These are phyloP conservation scores for Cryptococcus neoformans DNA, from an alignment of 1,284 basidiomycete species.

Conservation along the genomic window DNA sequence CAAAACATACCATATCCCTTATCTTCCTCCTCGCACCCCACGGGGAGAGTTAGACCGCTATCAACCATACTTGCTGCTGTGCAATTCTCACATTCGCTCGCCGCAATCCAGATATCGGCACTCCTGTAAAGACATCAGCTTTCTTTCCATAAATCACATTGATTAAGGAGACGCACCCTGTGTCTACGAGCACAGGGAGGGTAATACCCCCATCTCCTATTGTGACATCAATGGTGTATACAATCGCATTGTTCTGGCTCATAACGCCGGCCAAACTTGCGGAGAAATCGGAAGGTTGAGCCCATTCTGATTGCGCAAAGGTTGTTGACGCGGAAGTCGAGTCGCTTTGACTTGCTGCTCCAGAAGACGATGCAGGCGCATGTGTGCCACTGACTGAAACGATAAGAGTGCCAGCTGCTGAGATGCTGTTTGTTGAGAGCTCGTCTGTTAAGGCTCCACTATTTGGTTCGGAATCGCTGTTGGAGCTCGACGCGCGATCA, in stretches of 20 bases:
- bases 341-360: neutral
- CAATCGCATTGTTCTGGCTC: slow-evolving; percentile 4
- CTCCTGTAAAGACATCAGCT: slow-evolving; percentile 4
- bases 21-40: slow-evolving; percentile 1
- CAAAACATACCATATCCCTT: slow-evolving; percentile 7
- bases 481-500: too few relatives aligned
- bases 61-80: slow-evolving; percentile 4
- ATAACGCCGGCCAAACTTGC: neutral
- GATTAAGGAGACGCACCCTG: neutral
- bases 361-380: neutral
- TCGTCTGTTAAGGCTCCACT: too few relatives aligned
- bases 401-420: too few relatives aligned
- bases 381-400: neutral
- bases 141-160: neutral
- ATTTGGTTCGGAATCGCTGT: too few relatives aligned
- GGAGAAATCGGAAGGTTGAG: neutral
- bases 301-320: neutral
- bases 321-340: neutral
- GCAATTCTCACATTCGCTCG: slow-evolving; percentile 5
- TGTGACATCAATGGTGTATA: slow-evolving; percentile 9
- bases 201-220: slow-evolving; percentile 1
- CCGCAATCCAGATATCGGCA: slow-evolving; percentile 13
- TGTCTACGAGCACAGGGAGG: slow-evolving; percentile 8
- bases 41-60: neutral
- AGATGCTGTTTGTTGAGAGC: too few relatives aligned